A percentile compares a stretch with the other conserved stretches of the same genome.
phyloP scores from a whole-genome alignment of 768 basidiomycete species.

The Sporobolomyces roseus region DNA sequence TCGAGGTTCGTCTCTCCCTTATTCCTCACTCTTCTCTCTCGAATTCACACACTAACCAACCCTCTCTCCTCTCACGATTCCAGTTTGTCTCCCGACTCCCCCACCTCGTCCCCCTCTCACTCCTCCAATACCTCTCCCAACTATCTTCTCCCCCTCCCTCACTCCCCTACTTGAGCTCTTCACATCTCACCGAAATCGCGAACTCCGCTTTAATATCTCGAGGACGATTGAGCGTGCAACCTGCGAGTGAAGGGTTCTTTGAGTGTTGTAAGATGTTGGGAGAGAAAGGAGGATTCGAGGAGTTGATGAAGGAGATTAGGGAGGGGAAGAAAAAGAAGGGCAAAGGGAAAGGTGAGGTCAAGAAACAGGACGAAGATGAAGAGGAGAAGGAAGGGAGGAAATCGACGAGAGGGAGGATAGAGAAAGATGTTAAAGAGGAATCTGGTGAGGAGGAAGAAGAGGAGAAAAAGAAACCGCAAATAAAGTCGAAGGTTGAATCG shows the following conservation, averaged over 20 bases:
- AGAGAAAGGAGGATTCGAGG: conserved; percentile 72
- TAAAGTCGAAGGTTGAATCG: not conserved
- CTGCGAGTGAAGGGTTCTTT: conserved; percentile 66
- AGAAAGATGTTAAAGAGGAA: not conserved
- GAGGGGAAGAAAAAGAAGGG: not conserved
- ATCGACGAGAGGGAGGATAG: not conserved
- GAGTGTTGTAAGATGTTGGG: conserved; percentile 61
- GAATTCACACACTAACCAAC: not conserved
- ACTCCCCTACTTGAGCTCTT: conserved; percentile 20
- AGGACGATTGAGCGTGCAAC: conserved; percentile 83
- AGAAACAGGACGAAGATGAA: not conserved
- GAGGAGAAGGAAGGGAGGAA: conserved; percentile 3
- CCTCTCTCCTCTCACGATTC: conserved; percentile 32
- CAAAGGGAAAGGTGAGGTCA: not conserved
- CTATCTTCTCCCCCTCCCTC: conserved; percentile 44
- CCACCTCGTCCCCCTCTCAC: conserved; percentile 72
- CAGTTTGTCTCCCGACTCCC: conserved; percentile 50
- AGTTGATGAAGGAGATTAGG: not conserved
- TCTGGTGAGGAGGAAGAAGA: too few species aligned
- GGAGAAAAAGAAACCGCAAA: not conserved
- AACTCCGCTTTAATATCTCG: conserved; percentile 71
- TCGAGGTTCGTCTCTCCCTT: conserved; percentile 44
- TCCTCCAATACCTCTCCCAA: conserved; percentile 63
- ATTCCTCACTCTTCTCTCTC: not conserved
- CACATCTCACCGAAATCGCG: conserved; percentile 33